Evolutionary conservation across 2,329 filamentous ascomycete species (phyloP).

Genomic region (Fusarium anguioides): DNA sequence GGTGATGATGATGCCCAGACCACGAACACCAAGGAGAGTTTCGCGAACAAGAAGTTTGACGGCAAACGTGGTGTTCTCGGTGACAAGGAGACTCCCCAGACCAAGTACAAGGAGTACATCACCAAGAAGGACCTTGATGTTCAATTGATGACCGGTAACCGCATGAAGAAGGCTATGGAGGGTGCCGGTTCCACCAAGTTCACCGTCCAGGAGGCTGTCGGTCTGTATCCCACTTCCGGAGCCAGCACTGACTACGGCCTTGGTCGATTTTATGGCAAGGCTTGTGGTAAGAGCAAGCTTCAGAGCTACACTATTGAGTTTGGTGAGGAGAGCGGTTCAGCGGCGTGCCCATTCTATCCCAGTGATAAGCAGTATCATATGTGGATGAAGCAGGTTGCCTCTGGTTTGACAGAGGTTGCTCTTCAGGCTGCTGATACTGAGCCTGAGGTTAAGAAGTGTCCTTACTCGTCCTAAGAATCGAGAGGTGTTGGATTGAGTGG

Average conservation of each 20-base stretch:
- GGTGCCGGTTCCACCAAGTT: constrained; percentile 53
- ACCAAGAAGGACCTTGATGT: constrained; percentile 50
- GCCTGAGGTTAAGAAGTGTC: constrained; percentile 31
- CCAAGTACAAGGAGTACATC: constrained; percentile 59
- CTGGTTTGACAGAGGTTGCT: constrained; percentile 61
- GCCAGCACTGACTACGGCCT: constrained; percentile 60
- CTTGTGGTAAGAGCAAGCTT: constrained; percentile 52
- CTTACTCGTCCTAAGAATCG: background rate
- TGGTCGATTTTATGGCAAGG: constrained; percentile 54
- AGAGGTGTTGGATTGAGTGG: background rate
- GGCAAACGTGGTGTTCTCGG: constrained; percentile 60
- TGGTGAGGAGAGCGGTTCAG: constrained; percentile 46
- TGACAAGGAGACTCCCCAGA: constrained; percentile 48
- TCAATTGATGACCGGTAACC: constrained; percentile 48
- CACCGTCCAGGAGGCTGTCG: constrained; percentile 52
- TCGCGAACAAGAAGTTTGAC: constrained; percentile 63
- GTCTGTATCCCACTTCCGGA: constrained; percentile 60
- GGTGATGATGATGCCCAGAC: constrained; percentile 65
- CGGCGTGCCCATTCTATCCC: constrained; percentile 58
- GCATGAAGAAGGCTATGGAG: constrained; percentile 55
- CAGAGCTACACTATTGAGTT: constrained; percentile 61
- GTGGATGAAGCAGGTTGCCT: constrained; percentile 58
- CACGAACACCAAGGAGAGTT: constrained; percentile 59
- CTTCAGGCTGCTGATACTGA: constrained; percentile 44
- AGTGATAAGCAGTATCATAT: constrained; percentile 54